These are phyloP conservation scores for Zymoseptoria brevis DNA, from an alignment of 2,329 filamentous ascomycete species.

Conservation along the genomic window DNA sequence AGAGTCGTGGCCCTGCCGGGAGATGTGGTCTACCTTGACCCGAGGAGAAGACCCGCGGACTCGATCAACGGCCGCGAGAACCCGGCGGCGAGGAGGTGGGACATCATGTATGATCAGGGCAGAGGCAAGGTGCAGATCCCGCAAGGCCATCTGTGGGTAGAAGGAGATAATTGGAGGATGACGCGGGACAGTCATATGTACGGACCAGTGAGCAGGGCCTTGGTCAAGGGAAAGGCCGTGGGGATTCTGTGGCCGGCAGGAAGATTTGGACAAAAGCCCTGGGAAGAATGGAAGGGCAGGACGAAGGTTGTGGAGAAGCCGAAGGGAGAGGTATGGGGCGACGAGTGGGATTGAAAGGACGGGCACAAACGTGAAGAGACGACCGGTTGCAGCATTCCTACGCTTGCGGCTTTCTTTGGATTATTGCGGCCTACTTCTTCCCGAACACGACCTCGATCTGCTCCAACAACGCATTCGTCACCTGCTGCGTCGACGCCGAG, in stretches of 20 bases:
- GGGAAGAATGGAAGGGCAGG: conserved; percentile 47
- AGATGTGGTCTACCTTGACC: conserved; percentile 60
- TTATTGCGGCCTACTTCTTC: conserved; percentile 12
- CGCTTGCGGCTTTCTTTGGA: neutral
- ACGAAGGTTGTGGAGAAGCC: neutral
- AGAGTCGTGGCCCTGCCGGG: conserved; percentile 73
- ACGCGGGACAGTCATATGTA: conserved; percentile 83
- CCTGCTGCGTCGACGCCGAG: conserved; percentile 47
- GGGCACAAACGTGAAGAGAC: neutral
- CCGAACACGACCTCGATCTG: conserved; percentile 42
- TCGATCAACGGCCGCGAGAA: conserved; percentile 29
- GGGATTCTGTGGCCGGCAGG: conserved; percentile 63
- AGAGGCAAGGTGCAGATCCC: conserved; percentile 54
- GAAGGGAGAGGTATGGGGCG: neutral
- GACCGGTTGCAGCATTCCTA: neutral
- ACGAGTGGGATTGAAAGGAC: neutral
- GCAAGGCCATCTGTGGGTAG: conserved; percentile 84
- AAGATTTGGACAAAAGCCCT: conserved; percentile 45
- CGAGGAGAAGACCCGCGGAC: conserved; percentile 29
- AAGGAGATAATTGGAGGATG: conserved; percentile 71
- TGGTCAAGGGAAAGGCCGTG: conserved; percentile 68
- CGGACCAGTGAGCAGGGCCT: conserved; percentile 58
- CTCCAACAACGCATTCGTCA: conserved; percentile 50
- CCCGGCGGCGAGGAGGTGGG: conserved; percentile 23
- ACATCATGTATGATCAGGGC: conserved; percentile 15